phyloP scores from a whole-genome alignment of 2,329 filamentous ascomycete genomes.

The Curvularia verruculosa region DNA sequence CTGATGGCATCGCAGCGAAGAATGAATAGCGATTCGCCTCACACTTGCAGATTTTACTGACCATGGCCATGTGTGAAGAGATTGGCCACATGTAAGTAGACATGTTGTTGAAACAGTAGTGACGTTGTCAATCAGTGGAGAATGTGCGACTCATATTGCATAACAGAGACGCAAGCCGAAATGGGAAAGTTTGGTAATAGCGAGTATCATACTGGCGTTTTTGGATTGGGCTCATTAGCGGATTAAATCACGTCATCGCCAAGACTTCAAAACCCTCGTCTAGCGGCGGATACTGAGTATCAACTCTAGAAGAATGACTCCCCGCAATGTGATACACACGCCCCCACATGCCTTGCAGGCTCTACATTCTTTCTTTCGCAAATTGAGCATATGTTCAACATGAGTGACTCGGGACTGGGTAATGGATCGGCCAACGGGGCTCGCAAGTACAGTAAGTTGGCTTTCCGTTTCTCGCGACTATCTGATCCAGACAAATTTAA shows the following conservation, averaged over 20 bases:
- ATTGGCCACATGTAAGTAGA: background rate
- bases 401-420: slow-evolving; percentile 26
- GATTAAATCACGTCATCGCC: slow-evolving; percentile 40
- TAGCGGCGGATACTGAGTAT: slow-evolving; percentile 35
- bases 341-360: slow-evolving; percentile 20
- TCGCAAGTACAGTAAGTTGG: slow-evolving; percentile 23
- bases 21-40: background rate
- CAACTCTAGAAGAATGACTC: slow-evolving; percentile 33
- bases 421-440: slow-evolving; percentile 28
- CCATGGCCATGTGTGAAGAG: background rate
- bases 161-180: background rate
- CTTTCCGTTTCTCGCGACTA: background rate
- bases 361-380: slow-evolving; percentile 12
- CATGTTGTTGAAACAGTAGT: background rate
- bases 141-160: background rate
- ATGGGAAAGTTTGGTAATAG: background rate
- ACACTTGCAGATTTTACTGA: background rate
- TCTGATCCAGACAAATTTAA: slow-evolving; percentile 23
- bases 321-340: slow-evolving; percentile 29
- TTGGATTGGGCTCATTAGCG: background rate
- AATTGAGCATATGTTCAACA: slow-evolving; percentile 16
- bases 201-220: too few species aligned
- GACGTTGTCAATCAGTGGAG: background rate
- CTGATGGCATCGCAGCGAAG: background rate
- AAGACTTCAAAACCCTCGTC: slow-evolving; percentile 29